A percentile compares a stretch with the other conserved stretches of the same genome.
These are phyloP conservation scores for Isoetes taiwanensis DNA, from an alignment of 75 land plant species.

Conservation along the genomic window DNA sequence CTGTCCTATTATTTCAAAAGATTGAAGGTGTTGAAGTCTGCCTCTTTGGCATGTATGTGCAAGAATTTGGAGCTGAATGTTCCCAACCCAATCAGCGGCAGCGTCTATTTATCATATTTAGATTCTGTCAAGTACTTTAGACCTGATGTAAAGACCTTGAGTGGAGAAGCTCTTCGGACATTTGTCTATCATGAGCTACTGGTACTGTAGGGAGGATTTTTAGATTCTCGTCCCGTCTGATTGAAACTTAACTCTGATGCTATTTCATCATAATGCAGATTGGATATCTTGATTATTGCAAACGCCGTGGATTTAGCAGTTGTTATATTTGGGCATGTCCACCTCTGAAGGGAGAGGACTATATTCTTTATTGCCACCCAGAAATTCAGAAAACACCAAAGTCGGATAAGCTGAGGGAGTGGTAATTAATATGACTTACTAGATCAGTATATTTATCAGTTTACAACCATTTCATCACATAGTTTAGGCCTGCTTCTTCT, in stretches of 20 bases:
- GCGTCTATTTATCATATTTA: constrained; percentile 83
- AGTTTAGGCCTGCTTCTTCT: neutral
- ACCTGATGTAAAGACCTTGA: constrained; percentile 72
- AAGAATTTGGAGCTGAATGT: constrained; percentile 87
- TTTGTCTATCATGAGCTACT: constrained; percentile 95
- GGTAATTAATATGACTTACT: constrained; percentile 26
- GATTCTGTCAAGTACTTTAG: constrained; percentile 97
- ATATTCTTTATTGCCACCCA: constrained; percentile 95
- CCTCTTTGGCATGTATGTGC: constrained; percentile 96
- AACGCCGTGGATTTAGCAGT: constrained; percentile 80
- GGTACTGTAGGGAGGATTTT: constrained; percentile 30
- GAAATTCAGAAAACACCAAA: constrained; percentile 96
- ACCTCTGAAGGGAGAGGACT: constrained; percentile 95
- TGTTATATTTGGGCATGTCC: constrained; percentile 99
- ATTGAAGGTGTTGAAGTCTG: constrained; percentile 99
- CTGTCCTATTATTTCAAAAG: constrained; percentile 79
- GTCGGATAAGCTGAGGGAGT: constrained; percentile 87
- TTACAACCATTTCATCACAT: neutral
- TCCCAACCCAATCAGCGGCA: constrained; percentile 76
- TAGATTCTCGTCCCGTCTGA: too few species aligned
- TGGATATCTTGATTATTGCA: constrained; percentile 93
- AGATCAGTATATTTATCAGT: neutral
- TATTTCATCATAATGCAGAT: constrained; percentile 33
- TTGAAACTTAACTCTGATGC: neutral
- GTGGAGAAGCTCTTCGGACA: constrained; percentile 94